Conservation (phyloP, 257 asterid species). For the Primulina eburnea region DNA sequence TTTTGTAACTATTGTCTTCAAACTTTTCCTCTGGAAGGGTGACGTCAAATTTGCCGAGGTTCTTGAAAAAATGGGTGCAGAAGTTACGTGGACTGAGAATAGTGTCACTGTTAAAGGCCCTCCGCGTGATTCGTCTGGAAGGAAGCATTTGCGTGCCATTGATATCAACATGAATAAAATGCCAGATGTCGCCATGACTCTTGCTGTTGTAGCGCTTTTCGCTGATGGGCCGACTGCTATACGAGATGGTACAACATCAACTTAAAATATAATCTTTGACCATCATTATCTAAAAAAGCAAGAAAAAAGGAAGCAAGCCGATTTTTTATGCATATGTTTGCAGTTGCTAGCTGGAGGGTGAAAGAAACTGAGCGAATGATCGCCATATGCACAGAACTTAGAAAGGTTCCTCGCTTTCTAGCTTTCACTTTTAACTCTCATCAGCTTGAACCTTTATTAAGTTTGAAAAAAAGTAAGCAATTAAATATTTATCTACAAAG, state of each 20-base stretch:
- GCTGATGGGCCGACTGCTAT: slow-evolving; percentile 90
- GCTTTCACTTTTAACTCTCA: neutral
- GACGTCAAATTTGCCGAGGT: slow-evolving; percentile 97
- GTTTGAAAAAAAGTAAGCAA: neutral
- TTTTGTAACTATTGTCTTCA: slow-evolving; percentile 12
- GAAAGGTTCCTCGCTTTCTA: slow-evolving; percentile 58
- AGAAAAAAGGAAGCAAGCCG: neutral
- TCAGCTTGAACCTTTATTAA: neutral
- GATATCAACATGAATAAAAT: slow-evolving; percentile 97
- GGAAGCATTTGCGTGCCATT: slow-evolving; percentile 67
- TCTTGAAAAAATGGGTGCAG: slow-evolving; percentile 92
- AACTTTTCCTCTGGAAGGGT: slow-evolving; percentile 49
- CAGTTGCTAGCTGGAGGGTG: slow-evolving; percentile 99
- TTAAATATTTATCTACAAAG: neutral
- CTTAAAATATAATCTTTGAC: neutral
- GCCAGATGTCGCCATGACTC: slow-evolving; percentile 99
- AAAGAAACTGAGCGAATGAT: neutral
- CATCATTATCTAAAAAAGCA: neutral
- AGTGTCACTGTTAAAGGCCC: slow-evolving; percentile 98
- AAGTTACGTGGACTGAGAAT: slow-evolving; percentile 91
- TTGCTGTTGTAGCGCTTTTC: slow-evolving; percentile 90
- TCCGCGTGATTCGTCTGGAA: slow-evolving; percentile 43
- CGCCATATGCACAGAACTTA: slow-evolving; percentile 54
- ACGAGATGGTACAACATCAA: neutral
- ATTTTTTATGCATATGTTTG: slow-evolving; percentile 4